Base-by-base conservation (phyloP, 2,329 filamentous ascomycete species). In the Stenocarpella maydis region DNA sequence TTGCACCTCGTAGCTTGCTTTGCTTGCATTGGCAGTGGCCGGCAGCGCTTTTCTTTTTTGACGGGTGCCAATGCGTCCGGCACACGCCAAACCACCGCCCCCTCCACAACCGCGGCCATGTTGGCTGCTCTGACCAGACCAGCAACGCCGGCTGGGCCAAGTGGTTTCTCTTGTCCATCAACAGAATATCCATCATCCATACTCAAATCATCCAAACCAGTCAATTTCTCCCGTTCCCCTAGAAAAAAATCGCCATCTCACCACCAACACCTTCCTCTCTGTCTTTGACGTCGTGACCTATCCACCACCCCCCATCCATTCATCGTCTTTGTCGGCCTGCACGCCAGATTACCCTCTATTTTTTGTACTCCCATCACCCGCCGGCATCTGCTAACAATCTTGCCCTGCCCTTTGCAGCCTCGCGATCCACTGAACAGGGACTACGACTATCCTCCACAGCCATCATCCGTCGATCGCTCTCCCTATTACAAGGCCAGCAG, bases 401-500 rank as follows among this genome's bases (percentile, higher is more conserved):
- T 37, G 73, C 66, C 70, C 49, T 64, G 67, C 73, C 68, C 68
- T 70, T 74, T 73, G 74, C 76, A 87, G 85, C 78, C 80, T 76
- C 85, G 82, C 76, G 86, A 88, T 73, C 77, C 82, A 39, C 61
- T 67, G 41, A 65, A 15, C 31, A 69, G 69, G 54, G 69, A 71
- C 24, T 87, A 87, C 79, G 78, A 76, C 68, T 86, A 87, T 77
- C 76, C 82, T 39, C 73, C 82, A 50, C 75, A 79, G 72, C 72
- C 77, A 60, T 74, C 79, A n/a, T n/a, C n/a, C 26, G 75, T 78
- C 71, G 84, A 87, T 69, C 79, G 78, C 67, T 76, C 83, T 52
- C 80, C 84, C 55, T 88, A 87, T 73, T 84, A 84, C 77, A 85
- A 83, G 80, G 80, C 80, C 71, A 77, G 77, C 74, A 77, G 77